Evolutionary conservation across 164 flowering plant genomes (phyloP).

Genomic region (Malania oleifera): DNA sequence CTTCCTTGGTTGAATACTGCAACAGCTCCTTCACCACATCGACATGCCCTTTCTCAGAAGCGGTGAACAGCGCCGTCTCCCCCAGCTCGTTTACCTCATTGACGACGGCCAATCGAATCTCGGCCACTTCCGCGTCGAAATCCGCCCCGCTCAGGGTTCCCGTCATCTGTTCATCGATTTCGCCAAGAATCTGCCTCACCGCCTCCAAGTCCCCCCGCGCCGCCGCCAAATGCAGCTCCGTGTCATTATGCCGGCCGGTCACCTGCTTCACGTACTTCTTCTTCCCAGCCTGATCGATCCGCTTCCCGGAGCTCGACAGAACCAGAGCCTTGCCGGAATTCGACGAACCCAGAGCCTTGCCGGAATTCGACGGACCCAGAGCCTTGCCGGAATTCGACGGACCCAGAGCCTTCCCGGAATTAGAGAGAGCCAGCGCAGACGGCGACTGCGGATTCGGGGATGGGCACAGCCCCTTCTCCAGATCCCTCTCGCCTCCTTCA

Average conservation of each 20-base stretch:
- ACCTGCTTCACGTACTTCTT: constrained; percentile 90
- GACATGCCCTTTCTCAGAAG: constrained; percentile 41
- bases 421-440: constrained; percentile 14
- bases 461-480: constrained; percentile 31
- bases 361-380: constrained; percentile 25
- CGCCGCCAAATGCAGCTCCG: constrained; percentile 80
- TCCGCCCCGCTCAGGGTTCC: constrained; percentile 51
- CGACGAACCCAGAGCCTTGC: constrained; percentile 29
- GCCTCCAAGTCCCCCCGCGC: constrained; percentile 59
- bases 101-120: constrained; percentile 43
- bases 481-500: constrained; percentile 32
- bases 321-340: constrained; percentile 31
- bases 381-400: constrained; percentile 20
- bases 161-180: constrained; percentile 63
- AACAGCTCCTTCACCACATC: constrained; percentile 44
- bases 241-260: constrained; percentile 77
- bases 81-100: constrained; percentile 54
- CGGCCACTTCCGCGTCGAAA: constrained; percentile 71
- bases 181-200: constrained; percentile 55
- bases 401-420: constrained; percentile 7
- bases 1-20: constrained; percentile 37
- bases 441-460: constrained; percentile 21
- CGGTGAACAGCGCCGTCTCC: constrained; percentile 43
- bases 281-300: constrained; percentile 60
- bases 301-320: constrained; percentile 58